Evolutionary conservation across 1,284 basidiomycete genomes (phyloP), one percentile per base, ranked within the genome.

Genomic region (Amylostereum chailletii): DNA sequence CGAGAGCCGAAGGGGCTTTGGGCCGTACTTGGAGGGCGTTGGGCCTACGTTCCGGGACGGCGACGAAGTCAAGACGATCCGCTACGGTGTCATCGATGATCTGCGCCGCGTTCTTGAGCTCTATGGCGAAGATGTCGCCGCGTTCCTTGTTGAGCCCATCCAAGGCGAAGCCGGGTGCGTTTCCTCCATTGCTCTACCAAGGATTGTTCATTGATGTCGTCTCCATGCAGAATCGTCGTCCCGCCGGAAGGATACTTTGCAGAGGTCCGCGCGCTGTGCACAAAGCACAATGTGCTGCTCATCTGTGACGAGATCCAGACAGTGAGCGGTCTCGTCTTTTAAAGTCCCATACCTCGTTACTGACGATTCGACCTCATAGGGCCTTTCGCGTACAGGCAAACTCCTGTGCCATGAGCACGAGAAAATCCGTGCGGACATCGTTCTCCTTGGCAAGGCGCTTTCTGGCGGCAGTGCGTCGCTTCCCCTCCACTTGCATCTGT

Each of bases 271-370:
- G 83, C 79, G 54, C 75, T 98, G 26, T 99, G 96, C 80, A 88
- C 86, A 71, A 83, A 91, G 71, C 83, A 96, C 71, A 94, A 97
- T 55, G 93, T 97, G 0, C 75, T 99, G 19, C 74, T 99, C 44
- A 98, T 99, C 63, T 94, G 92, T 60, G 95, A 99, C 64, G 95
- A 99, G 69, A 94, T 99, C 56, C 95, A 99, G 69, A 98, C 95
- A 11, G 90, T 84, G 52, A 52, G 70, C 62, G 9, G 0, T 40
- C 19, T 19, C 19, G 19, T 37, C 49, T 11, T 38, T 42, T 29
- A 8, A 11, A 10, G 36, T 36, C 29, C n/a, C 34, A 8, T 34
- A 34, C n/a, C 29, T 42, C 42, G 10, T 38, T 41, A 32, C 19
- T 51, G 29, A 40, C 9, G 50, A 37, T 42, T 27, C 7, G 45